Base-by-base conservation (phyloP, 75 land plant genomes). In the Selaginella moellendorffii region DNA sequence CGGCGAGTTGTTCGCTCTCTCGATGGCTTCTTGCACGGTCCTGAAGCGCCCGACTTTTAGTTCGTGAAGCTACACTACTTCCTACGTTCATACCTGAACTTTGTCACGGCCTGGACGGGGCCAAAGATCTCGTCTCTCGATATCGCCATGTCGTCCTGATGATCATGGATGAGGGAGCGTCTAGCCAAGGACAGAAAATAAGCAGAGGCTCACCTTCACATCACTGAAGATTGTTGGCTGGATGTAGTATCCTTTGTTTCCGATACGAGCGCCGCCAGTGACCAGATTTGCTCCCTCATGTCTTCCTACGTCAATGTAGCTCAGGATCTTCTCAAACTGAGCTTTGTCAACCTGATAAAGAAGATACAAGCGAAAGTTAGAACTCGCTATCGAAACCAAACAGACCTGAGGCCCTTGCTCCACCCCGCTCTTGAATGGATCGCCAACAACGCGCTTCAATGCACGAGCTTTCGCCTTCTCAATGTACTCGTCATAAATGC, bases 331-430 rank as follows among this genome's bases (percentile, higher is more conserved):
- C 59, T 76, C 62, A 65, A 91, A 83, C 72, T 91, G 97, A 0
- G 74, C 80, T 20, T 71, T 61, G 65, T 85, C 86, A 62, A 74
- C 52, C 76, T 74, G 73, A n/a, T n/a, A n/a, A n/a, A n/a, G n/a
- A n/a, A n/a, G n/a, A n/a, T n/a, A n/a, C n/a, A n/a, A n/a, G n/a
- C n/a, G n/a, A n/a, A n/a, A n/a, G n/a, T n/a, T n/a, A n/a, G n/a
- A n/a, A n/a, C n/a, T n/a, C n/a, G n/a, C n/a, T n/a, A n/a, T n/a
- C n/a, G n/a, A n/a, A n/a, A n/a, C n/a, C n/a, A 1, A 20, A 53
- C 61, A 8, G 67, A 82, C 87, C 80, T 86, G 91, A 68, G 97
- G 97, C 14, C 97, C 97, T 69, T 91, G 92, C 61, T 87, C 88
- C 52, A 85, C 85, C 5, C 88, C 92, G 2, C 18, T 31, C 71